phyloP scores from a whole-genome alignment of 192 early-diverging fungal genomes.

The Dissophora ornata region DNA sequence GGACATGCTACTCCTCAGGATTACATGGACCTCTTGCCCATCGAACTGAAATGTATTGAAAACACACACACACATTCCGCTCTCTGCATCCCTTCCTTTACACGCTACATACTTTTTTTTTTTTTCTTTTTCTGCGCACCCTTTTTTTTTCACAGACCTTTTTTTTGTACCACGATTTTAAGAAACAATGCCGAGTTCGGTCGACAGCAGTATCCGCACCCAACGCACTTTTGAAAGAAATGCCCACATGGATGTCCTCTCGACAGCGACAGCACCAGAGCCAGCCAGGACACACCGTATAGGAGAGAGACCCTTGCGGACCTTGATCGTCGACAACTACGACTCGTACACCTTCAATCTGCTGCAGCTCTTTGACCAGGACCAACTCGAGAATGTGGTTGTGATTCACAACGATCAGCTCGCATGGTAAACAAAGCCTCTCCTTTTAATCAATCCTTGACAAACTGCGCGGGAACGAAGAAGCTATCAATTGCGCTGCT shows the following conservation, averaged over 20 bases:
- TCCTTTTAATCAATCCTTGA: no score
- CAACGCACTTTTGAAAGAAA: neutral
- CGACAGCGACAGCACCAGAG: neutral
- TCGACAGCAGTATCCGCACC: neutral
- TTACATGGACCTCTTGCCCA: neutral
- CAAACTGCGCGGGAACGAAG: neutral
- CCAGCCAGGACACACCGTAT: no score
- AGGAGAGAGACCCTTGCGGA: slow-evolving; percentile 38
- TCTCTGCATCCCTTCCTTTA: no score
- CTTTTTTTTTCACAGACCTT: neutral
- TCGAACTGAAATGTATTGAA: neutral
- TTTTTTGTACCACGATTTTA: no score
- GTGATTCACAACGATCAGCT: slow-evolving; percentile 96
- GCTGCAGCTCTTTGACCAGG: slow-evolving; percentile 71
- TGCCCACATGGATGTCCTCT: neutral
- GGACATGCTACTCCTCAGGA: no score
- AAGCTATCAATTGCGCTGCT: no score
- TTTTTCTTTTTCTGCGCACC: neutral
- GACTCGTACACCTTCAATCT: slow-evolving; percentile 98
- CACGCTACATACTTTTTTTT: neutral
- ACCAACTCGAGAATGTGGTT: slow-evolving; percentile 65
- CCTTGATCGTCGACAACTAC: slow-evolving; percentile 95
- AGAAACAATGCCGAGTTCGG: neutral
- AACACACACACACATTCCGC: no score
- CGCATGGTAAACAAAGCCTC: slow-evolving; percentile 66